Base-by-base conservation (phyloP, 164 flowering plant species). In the Litsea cubeba region DNA sequence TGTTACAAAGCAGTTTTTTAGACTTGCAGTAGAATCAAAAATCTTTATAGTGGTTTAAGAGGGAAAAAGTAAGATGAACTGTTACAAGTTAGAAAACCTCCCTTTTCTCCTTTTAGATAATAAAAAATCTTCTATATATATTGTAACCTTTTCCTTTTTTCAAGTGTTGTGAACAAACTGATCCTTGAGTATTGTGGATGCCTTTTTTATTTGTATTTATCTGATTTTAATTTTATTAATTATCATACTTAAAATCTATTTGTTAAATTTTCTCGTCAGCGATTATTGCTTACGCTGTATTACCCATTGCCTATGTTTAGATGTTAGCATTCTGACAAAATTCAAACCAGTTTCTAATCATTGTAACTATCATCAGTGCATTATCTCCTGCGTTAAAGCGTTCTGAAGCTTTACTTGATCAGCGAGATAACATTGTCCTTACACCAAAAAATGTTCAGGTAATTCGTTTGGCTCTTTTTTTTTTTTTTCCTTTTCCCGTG, bases 401-500 rank as follows among this genome's bases (percentile, higher is more conserved):
- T 35, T 73, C 85, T 71, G 99, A 95, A 64, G 6, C 74, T 58
- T 73, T 80, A 66, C 79, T 75, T 75, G 99, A 93, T 72, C 97
- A 82, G 83, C 85, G 87, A 76, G 98, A 95, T 51, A 83, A 63
- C 73, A 73, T 95, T 76, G 85, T 95, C 71, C 95, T 95, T 60
- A 95, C 99, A 26, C 91, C 91, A 49, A 95, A 93, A 81, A 95
- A 95, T 84, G 96, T 95, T 35, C 99, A 95, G 99, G 99, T 95
- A 81, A 51, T 67, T 50, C 54, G 10, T 72, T 74, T 62, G 51
- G 50, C 26, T 67, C 62, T 62, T 20, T 69, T 23, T 32, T 12
- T 35, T 11, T 26, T 67, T 18, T 30, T 0, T 69, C 0, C 54
- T 40, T 25, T 72, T 72, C 24, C 2, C 35, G 30, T 18, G 57